Conservation (phyloP, 2,329 filamentous ascomycete species). For the Endoconidiophora polonica region DNA sequence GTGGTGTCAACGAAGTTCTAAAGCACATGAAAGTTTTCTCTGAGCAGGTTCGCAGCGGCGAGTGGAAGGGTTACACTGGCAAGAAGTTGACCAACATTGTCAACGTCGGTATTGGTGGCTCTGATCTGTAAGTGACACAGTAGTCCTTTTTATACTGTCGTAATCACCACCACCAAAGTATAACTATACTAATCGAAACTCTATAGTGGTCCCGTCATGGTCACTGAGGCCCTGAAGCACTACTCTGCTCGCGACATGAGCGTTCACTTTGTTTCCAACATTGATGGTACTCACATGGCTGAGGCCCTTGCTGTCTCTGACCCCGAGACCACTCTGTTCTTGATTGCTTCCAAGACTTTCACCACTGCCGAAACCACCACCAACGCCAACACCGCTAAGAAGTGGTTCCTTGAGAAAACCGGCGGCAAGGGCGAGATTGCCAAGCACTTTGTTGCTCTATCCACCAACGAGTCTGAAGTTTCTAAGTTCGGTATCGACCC, state of each 20-base stretch:
- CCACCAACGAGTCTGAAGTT: slow-evolving; percentile 87
- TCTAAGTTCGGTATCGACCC: slow-evolving; percentile 97
- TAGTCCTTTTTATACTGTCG: slow-evolving; percentile 14
- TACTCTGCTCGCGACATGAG: slow-evolving; percentile 77
- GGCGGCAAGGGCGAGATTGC: slow-evolving; percentile 69
- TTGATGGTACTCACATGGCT: slow-evolving; percentile 93
- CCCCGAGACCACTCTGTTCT: slow-evolving; percentile 96
- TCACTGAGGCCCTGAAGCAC: slow-evolving; percentile 89
- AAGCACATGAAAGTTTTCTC: slow-evolving; percentile 98
- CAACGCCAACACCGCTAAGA: slow-evolving; percentile 93
- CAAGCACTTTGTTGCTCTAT: slow-evolving; percentile 97
- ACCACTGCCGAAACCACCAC: slow-evolving; percentile 95
- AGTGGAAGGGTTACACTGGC: slow-evolving; percentile 94
- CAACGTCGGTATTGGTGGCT: slow-evolving; percentile 96
- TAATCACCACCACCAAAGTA: slow-evolving; percentile 13
- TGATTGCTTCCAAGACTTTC: slow-evolving; percentile 97
- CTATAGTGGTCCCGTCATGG: slow-evolving; percentile 85
- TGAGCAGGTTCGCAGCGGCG: slow-evolving; percentile 79
- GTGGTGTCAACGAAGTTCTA: slow-evolving; percentile 77
- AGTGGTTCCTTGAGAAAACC: slow-evolving; percentile 81
- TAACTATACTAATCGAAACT: slow-evolving; percentile 13
- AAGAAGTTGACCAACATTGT: slow-evolving; percentile 94
- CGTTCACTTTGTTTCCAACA: slow-evolving; percentile 98
- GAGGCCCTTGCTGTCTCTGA: slow-evolving; percentile 80
- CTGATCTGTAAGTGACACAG: slow-evolving; percentile 62